These are phyloP conservation scores for Colletotrichum trifolii DNA, from an alignment of 2,329 filamentous ascomycete genomes.

Conservation along the genomic window DNA sequence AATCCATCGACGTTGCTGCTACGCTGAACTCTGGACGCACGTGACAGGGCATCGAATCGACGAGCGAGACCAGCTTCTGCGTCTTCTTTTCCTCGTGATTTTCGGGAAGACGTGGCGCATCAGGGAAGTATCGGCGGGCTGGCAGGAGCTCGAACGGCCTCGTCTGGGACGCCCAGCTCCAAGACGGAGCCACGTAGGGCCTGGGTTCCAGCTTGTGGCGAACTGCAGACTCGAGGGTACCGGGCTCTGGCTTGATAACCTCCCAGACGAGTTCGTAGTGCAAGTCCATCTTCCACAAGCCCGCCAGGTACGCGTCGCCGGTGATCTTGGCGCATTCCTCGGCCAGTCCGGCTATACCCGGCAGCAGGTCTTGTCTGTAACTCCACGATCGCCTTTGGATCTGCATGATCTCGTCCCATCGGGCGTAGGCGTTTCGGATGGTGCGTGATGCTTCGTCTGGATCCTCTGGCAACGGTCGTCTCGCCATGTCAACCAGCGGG, in stretches of 20 bases:
- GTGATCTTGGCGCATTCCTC: conserved; percentile 3
- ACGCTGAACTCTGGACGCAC: background rate
- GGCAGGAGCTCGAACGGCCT: background rate
- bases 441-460: background rate
- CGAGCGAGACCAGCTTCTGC: background rate
- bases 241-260: background rate
- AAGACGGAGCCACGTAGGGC: conserved; percentile 11
- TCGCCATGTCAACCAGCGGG: background rate
- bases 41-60: background rate
- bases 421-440: background rate
- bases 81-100: background rate
- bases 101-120: background rate
- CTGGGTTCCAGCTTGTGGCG: background rate
- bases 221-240: background rate
- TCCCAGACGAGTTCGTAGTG: conserved; percentile 8
- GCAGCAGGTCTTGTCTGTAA: background rate
- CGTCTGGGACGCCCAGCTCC: conserved; percentile 17
- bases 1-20: background rate
- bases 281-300: background rate
- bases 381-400: conserved; percentile 1
- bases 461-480: background rate
- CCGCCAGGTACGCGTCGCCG: conserved; percentile 4
- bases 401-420: background rate
- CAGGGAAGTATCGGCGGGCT: background rate
- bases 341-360: conserved; percentile 2